Evolutionary conservation across 192 early-diverging fungal genomes (phyloP).

Genomic region (Lobosporangium transversale): DNA sequence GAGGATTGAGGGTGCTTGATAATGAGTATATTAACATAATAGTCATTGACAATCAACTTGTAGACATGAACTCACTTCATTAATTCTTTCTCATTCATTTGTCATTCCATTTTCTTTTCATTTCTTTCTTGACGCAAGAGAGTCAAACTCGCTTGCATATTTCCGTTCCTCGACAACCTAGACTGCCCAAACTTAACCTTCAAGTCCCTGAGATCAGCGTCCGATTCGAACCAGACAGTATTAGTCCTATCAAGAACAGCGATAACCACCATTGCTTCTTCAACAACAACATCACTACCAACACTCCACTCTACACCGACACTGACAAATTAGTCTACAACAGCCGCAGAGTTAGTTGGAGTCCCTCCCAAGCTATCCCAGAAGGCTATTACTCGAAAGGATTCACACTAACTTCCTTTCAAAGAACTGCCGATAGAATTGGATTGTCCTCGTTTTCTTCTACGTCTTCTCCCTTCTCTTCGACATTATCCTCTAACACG

Average conservation of each 20-base stretch:
- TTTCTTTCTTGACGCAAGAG: background rate
- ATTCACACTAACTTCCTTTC: conserved; percentile 43
- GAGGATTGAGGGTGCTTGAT: conserved; percentile 3
- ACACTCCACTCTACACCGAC: no score
- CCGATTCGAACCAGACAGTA: background rate
- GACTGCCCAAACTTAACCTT: conserved; percentile 27
- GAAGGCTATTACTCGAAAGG: conserved; percentile 48
- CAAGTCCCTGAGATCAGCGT: conserved; percentile 19
- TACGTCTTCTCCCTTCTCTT: conserved; percentile 2
- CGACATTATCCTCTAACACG: background rate
- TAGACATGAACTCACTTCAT: background rate
- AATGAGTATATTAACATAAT: background rate
- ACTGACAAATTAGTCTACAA: no score
- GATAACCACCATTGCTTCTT: background rate
- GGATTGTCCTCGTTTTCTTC: background rate
- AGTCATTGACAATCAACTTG: background rate
- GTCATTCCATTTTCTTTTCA: background rate
- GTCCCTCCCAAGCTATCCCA: conserved; percentile 41
- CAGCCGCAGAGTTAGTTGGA: conserved; percentile 36
- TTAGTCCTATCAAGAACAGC: background rate
- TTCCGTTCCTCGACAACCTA: conserved; percentile 24
- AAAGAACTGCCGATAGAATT: conserved; percentile 7
- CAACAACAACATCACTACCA: background rate
- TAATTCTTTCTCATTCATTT: background rate
- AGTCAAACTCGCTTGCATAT: conserved; percentile 9